Conservation (phyloP, 2,329 filamentous ascomycete genomes). For the Knoxdaviesia capensis region DNA sequence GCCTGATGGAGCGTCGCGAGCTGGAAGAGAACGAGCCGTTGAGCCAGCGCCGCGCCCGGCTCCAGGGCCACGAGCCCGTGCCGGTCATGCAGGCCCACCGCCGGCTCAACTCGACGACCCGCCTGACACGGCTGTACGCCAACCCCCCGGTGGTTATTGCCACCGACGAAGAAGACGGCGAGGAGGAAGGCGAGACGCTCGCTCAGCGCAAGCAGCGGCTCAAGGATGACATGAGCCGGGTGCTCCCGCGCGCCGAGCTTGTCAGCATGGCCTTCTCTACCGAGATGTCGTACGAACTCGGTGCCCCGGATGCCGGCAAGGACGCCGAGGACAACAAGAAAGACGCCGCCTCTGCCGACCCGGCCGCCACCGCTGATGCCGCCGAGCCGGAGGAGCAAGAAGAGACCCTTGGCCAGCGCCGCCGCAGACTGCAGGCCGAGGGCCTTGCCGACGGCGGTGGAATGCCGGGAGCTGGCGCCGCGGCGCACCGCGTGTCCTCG, state of each 20-base stretch:
- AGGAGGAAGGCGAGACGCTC: slow-evolving; percentile 27
- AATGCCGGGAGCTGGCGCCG: slow-evolving; percentile 9
- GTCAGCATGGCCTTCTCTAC: too few relatives aligned
- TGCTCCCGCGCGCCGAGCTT: slow-evolving; percentile 22
- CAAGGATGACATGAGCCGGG: slow-evolving; percentile 24
- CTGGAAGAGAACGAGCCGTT: slow-evolving; percentile 87
- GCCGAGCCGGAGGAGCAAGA: slow-evolving; percentile 25
- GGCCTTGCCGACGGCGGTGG: slow-evolving; percentile 40
- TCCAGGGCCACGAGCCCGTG: slow-evolving; percentile 41
- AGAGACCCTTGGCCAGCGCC: slow-evolving; percentile 62
- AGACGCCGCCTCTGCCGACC: slow-evolving; percentile 9
- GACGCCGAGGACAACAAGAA: slow-evolving; percentile 24
- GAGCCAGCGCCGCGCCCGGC: slow-evolving; percentile 52
- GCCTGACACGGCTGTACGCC: slow-evolving; percentile 16
- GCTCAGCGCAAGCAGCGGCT: slow-evolving; percentile 1
- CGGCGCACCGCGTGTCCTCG: slow-evolving; percentile 5
- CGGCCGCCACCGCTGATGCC: not conserved
- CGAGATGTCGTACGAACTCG: too few relatives aligned
- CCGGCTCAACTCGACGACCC: slow-evolving; percentile 13
- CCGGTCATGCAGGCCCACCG: slow-evolving; percentile 9
- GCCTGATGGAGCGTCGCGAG: slow-evolving; percentile 61
- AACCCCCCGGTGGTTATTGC: slow-evolving; percentile 4
- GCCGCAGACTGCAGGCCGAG: slow-evolving; percentile 51
- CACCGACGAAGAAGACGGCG: slow-evolving; percentile 21
- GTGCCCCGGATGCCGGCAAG: not conserved